Percentiles rank a stretch among this genome's conserved stretches.
Conservation (phyloP, 1,284 basidiomycete genomes). For the Irpex sp. region DNA sequence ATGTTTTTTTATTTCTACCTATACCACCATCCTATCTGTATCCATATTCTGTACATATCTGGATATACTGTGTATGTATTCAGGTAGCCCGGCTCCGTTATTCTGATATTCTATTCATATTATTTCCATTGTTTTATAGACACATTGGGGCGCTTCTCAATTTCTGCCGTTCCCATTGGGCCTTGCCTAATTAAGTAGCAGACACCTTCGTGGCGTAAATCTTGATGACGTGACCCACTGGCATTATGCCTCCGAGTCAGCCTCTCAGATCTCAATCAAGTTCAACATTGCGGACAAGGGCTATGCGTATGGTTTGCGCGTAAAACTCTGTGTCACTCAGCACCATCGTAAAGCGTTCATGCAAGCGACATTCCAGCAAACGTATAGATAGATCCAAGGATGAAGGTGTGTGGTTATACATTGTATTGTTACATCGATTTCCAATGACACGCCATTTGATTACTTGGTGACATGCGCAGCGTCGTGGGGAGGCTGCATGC, state of each 20-base stretch:
- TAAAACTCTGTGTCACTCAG: too few relatives aligned
- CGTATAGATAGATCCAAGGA: neutral
- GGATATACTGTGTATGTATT: neutral
- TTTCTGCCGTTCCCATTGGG: too few relatives aligned
- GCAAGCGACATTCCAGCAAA: neutral
- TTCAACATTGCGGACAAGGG: too few relatives aligned
- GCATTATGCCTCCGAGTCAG: too few relatives aligned
- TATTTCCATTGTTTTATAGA: neutral
- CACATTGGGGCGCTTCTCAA: too few relatives aligned
- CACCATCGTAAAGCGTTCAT: too few relatives aligned
- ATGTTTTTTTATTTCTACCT: neutral
- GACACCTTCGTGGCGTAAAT: too few relatives aligned
- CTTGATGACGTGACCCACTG: too few relatives aligned
- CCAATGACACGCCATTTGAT: neutral
- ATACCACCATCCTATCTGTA: neutral
- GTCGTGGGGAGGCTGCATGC: conserved; percentile 14
- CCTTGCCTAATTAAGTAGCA: too few relatives aligned
- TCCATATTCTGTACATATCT: neutral
- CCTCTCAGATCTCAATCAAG: too few relatives aligned
- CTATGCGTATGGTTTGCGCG: too few relatives aligned
- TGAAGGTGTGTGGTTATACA: neutral
- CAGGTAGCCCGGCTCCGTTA: neutral
- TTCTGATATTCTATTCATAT: neutral
- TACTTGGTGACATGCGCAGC: conserved; percentile 13
- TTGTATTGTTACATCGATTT: neutral